Conservation (phyloP, 306 rosid species). For the Trichosanthes cucumerina region DNA sequence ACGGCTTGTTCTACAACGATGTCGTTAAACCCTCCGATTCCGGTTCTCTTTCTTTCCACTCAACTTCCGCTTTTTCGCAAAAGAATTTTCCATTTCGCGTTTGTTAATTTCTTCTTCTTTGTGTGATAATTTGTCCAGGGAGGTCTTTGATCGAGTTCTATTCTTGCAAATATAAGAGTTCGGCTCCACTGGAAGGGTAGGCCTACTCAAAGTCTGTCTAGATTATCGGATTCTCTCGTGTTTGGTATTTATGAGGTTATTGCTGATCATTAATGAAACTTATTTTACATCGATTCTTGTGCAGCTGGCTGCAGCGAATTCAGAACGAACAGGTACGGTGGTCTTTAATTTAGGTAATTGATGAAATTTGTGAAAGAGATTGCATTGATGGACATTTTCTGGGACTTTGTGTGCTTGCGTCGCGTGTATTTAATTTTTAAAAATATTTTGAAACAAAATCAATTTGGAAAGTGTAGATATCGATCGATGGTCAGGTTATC, state of each 20-base stretch:
- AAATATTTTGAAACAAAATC: neutral
- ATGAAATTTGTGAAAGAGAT: neutral
- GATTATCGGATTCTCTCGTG: neutral
- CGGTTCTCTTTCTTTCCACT: constrained; percentile 28
- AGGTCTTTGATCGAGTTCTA: constrained; percentile 57
- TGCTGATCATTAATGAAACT: neutral
- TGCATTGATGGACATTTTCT: neutral
- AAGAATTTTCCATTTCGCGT: neutral
- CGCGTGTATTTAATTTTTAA: neutral
- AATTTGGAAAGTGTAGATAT: constrained; percentile 42
- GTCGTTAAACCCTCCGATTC: constrained; percentile 54
- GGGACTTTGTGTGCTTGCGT: neutral
- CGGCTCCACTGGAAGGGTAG: constrained; percentile 86
- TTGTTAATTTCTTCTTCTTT: neutral
- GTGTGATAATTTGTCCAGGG: constrained; percentile 25
- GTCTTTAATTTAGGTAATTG: neutral
- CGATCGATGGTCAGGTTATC: constrained; percentile 44
- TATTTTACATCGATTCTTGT: constrained; percentile 15
- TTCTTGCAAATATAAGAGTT: constrained; percentile 55
- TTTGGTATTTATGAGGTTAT: neutral
- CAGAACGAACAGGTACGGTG: constrained; percentile 59
- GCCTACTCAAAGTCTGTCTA: neutral
- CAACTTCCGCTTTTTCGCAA: neutral
- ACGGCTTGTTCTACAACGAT: constrained; percentile 70
- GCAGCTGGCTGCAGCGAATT: constrained; percentile 96